These are phyloP conservation scores for Wickerhamomyces sp. DNA, from an alignment of 1,139 yeast genomes.

Conservation along the genomic window DNA sequence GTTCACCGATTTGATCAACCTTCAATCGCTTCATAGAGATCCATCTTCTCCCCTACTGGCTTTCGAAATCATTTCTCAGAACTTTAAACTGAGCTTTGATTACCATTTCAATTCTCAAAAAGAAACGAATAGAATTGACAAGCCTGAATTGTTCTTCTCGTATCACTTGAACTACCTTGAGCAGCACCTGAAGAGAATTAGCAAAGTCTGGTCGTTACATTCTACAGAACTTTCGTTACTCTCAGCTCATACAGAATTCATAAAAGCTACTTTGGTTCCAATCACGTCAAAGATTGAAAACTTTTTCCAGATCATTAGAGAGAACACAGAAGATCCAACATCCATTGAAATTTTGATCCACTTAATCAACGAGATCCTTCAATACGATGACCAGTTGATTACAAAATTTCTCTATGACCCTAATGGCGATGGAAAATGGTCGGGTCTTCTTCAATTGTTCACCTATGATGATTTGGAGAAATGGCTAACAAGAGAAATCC, in stretches of 20 bases:
- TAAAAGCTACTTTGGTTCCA: slow-evolving; percentile 48
- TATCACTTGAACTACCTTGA: slow-evolving; percentile 49
- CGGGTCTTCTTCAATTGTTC: slow-evolving; percentile 56
- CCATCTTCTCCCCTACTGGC: slow-evolving; percentile 52
- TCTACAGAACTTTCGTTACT: slow-evolving; percentile 24
- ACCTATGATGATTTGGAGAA: slow-evolving; percentile 38
- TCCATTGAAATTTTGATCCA: slow-evolving; percentile 38
- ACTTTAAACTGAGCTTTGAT: slow-evolving; percentile 56
- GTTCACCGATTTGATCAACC: slow-evolving; percentile 28
- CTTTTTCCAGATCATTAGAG: slow-evolving; percentile 33
- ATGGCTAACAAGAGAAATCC: slow-evolving; percentile 67
- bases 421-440: slow-evolving; percentile 37
- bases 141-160: slow-evolving; percentile 76
- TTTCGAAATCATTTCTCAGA: slow-evolving; percentile 48
- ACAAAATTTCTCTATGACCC: slow-evolving; percentile 24
- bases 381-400: slow-evolving; percentile 26
- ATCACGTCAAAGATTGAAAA: slow-evolving; percentile 41
- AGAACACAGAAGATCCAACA: slow-evolving; percentile 46
- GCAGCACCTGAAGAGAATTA: slow-evolving; percentile 36
- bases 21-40: slow-evolving; percentile 33
- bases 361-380: slow-evolving; percentile 29
- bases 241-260: slow-evolving; percentile 42
- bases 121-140: slow-evolving; percentile 65
- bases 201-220: slow-evolving; percentile 29
- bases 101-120: slow-evolving; percentile 64